phyloP scores from a whole-genome alignment of 208 protist genomes.

The Trypanosoma mega region DNA sequence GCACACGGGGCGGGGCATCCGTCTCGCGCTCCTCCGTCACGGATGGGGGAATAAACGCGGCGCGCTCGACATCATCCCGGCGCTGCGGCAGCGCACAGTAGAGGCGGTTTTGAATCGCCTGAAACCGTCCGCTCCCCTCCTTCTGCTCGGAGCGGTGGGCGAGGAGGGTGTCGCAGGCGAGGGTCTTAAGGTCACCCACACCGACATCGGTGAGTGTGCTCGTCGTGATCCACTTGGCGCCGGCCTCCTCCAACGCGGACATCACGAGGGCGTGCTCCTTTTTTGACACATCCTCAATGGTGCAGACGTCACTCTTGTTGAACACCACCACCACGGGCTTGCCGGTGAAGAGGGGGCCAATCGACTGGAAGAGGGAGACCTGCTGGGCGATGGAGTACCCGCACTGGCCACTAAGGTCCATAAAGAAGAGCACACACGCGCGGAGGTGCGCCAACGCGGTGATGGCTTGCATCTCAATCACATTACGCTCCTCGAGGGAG shows the following conservation, averaged over 20 bases:
- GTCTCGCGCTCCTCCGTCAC: constrained; percentile 53
- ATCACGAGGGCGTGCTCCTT: constrained; percentile 89
- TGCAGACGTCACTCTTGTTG: constrained; percentile 99
- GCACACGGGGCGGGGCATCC: constrained; percentile 31
- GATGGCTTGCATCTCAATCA: constrained; percentile 99
- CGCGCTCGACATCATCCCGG: constrained; percentile 88
- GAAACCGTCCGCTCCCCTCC: constrained; percentile 87
- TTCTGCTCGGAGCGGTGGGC: constrained; percentile 94
- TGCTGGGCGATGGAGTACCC: constrained; percentile 98
- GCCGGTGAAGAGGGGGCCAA: constrained; percentile 99
- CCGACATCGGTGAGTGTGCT: constrained; percentile 96
- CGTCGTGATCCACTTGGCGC: constrained; percentile 91
- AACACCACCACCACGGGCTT: constrained; percentile 99
- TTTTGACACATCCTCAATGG: constrained; percentile 83
- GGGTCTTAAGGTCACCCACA: constrained; percentile 88
- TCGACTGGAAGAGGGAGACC: constrained; percentile 97
- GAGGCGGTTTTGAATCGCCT: constrained; percentile 92
- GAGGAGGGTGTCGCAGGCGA: constrained; percentile 96
- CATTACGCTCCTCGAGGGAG: constrained; percentile 99
- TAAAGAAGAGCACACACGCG: constrained; percentile 98
- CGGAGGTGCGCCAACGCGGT: constrained; percentile 98
- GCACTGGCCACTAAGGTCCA: constrained; percentile 99
- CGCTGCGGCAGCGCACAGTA: constrained; percentile 86
- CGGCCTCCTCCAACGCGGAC: constrained; percentile 76
- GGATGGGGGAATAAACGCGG: constrained; percentile 72